Percentiles rank a stretch among this genome's conserved stretches.
Evolutionary conservation across 805 yeast genomes (phyloP).

Genomic region (Wickerhamiella azyma): DNA sequence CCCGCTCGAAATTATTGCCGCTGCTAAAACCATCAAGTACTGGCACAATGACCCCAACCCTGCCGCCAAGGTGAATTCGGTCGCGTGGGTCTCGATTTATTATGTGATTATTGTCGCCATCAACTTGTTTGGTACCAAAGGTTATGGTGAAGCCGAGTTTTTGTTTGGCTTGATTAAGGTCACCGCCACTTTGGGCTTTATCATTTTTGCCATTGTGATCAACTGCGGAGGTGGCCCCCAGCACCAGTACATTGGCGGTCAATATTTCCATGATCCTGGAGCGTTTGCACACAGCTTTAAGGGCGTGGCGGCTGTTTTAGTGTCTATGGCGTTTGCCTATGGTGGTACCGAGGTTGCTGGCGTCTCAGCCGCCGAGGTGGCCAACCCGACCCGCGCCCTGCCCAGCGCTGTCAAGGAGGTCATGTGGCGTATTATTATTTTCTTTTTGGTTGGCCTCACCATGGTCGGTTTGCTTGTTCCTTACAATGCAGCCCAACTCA

Average conservation of each 20-base stretch:
- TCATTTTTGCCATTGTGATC: slow-evolving; percentile 40
- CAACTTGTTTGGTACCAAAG: slow-evolving; percentile 42
- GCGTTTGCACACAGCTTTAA: slow-evolving; percentile 39
- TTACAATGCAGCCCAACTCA: slow-evolving; percentile 36
- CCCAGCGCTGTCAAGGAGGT: slow-evolving; percentile 71
- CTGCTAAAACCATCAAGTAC: slow-evolving; percentile 38
- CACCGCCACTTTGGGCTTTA: slow-evolving; percentile 43
- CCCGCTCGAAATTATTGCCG: slow-evolving; percentile 55
- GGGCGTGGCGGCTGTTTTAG: slow-evolving; percentile 35
- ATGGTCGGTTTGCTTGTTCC: slow-evolving; percentile 64
- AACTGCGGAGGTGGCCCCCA: slow-evolving; percentile 44
- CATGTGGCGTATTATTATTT: slow-evolving; percentile 65
- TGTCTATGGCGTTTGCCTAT: slow-evolving; percentile 55
- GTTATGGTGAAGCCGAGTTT: slow-evolving; percentile 57
- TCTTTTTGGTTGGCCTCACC: slow-evolving; percentile 48
- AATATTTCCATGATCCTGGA: slow-evolving; percentile 57
- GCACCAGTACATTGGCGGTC: slow-evolving; percentile 59
- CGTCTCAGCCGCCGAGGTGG: slow-evolving; percentile 63
- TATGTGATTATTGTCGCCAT: slow-evolving; percentile 36
- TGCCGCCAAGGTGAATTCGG: slow-evolving; percentile 30
- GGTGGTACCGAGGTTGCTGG: slow-evolving; percentile 66
- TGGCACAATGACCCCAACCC: slow-evolving; percentile 37
- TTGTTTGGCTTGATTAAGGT: slow-evolving; percentile 44
- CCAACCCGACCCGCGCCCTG: slow-evolving; percentile 49
- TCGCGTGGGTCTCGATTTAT: slow-evolving; percentile 42